Evolutionary conservation across 225 moss, liverwort and hornwort species (phyloP), one percentile per base, ranked within the genome.

Genomic region (Thuidium tamariscinum): DNA sequence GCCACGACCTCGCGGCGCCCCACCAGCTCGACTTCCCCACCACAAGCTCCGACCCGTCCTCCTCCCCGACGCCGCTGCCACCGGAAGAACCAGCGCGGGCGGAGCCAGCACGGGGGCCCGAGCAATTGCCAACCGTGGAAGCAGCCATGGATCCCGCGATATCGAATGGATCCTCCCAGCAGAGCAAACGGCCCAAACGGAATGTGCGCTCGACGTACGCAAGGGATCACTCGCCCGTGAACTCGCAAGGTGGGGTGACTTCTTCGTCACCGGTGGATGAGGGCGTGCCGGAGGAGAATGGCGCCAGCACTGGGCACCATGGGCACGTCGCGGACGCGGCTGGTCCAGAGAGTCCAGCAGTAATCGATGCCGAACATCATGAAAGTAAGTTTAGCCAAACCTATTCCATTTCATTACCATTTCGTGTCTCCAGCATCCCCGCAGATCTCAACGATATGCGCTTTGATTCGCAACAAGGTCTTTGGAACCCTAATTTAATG

Each of bases 231-330:
- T 92, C 91, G 59, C 91, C 91, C 27, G 46, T 85, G 21, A 89
- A 91, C 76, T 93, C 92, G 10, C 92, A 93, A 80, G 91, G 91
- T 1, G 92, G 89, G 8, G 91, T 93, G 39, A 91, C 92, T 14
- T 93, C 92, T 3, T 93, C 92, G 4, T 93, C 92, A 1, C 89
- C 84, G 11, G 78, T 81, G 2, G 89, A 89, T 30, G 90, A 81
- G 65, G 81, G 64, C 19, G 36, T 87, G 84, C 81, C 81, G n/a
- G 89, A 90, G 56, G 92, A 89, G 75, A 92, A 92, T 61, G 90
- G 90, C 30, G 88, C 84, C 11, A 89, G 89, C 71, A 83, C 88
- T 36, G 68, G 60, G 12, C 86, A 83, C 68, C 83, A 59, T 39
- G 82, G 41, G 44, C 87, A 87, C n/a, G 55, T 41, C 5, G 82